phyloP scores from a whole-genome alignment of 148 eudicot species.

The Spergularia bocconei region DNA sequence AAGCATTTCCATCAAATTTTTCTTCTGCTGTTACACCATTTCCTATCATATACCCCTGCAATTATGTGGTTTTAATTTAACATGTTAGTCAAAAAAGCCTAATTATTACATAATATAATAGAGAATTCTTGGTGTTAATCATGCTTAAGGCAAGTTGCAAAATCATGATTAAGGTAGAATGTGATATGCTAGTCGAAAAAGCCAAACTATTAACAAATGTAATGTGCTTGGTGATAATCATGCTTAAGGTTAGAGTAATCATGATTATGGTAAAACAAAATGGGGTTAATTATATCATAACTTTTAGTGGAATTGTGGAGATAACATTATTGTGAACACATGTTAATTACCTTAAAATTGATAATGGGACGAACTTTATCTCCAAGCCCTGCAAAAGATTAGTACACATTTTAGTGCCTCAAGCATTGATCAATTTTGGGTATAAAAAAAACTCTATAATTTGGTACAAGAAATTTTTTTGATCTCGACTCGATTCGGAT shows the following conservation, averaged over 20 bases:
- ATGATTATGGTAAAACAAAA: not conserved
- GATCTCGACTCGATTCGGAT: too few species aligned
- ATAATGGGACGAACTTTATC: constrained; percentile 40
- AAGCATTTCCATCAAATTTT: constrained; percentile 42
- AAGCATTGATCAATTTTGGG: not conserved
- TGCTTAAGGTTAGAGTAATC: not conserved
- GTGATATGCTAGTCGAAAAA: too few species aligned
- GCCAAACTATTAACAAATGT: not conserved
- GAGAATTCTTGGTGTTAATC: not conserved
- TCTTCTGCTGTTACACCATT: constrained; percentile 47
- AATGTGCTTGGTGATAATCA: not conserved
- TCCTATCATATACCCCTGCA: constrained; percentile 56
- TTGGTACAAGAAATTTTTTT: too few species aligned
- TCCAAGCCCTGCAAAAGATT: constrained; percentile 36
- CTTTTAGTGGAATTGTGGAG: too few species aligned
- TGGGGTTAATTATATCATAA: constrained; percentile 4
- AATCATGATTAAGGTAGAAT: too few species aligned
- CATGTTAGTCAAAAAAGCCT: not conserved
- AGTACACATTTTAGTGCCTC: constrained; percentile 5
- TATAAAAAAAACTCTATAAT: too few species aligned
- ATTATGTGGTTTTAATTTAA: not conserved
- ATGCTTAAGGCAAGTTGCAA: too few species aligned
- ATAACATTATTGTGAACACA: too few species aligned
- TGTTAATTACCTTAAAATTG: constrained; percentile 45
- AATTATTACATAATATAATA: not conserved